Base-by-base conservation (phyloP, 768 basidiomycete genomes). In the Pleurotus ostreatus region DNA sequence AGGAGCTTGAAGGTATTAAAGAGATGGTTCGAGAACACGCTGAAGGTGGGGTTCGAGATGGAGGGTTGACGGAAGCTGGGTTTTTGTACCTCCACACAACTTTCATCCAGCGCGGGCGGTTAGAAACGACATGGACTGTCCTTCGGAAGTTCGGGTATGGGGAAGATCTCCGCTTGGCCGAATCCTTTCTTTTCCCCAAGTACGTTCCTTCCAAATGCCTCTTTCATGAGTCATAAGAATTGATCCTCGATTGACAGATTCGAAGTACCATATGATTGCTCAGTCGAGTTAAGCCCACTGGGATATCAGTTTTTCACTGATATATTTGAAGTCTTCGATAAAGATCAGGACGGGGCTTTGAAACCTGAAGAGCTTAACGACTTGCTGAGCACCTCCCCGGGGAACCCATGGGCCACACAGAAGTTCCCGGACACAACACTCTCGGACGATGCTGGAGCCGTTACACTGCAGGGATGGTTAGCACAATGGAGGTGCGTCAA, bases 51-150 rank as follows among this genome's bases (percentile, higher is more conserved):
- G 85, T 96, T 44, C 84, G 80, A 37, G 84, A 84, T 55, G 83
- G 78, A 57, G 94, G 92, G 15, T 76, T 99, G 59, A 98, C 95
- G 3, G 93, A 97, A 73, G 82, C 84, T 5, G 96, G 96, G 0
- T 98, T 98, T 73, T 71, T 98, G 39, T 95, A 91, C 66, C 84
- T 99, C 11, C 94, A 98, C 69, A 98, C 96, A 2, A 91, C 86
- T 61, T 99, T 99, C 73, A 97, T 99, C 55, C 96, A 96, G 71
- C 85, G 88, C 41, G 96, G 96, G 18, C 82, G 96, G 47, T 78
- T 96, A 59, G 96, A 99, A 70, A 98, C 96, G 23, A 98, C 96
- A 1, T 99, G 96, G 96, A 95, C 93, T 6, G 94, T 96, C 5
- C 78, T 99, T 61, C 78, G 95, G 59, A 92, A 85, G 66, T 98